Evolutionary conservation across 495 filamentous ascomycete genomes (phyloP).

Genomic region (Choiromyces venosus): DNA sequence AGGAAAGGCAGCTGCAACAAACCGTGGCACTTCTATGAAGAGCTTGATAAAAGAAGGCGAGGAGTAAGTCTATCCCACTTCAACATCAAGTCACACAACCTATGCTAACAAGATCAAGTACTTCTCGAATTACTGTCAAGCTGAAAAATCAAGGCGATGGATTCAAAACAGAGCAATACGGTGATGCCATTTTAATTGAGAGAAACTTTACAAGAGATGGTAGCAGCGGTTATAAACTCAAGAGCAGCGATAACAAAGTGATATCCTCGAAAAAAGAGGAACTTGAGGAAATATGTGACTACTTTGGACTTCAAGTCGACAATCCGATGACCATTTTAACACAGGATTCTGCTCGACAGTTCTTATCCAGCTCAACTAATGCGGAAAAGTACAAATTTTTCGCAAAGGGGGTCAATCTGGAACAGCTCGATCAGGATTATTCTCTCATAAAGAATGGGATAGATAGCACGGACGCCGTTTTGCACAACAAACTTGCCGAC

Average conservation of each 20-base stretch:
- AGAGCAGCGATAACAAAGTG: conserved; percentile 61
- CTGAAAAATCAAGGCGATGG: conserved; percentile 88
- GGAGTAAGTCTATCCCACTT: conserved; percentile 52
- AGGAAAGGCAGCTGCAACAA: conserved; percentile 90
- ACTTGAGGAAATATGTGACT: conserved; percentile 89
- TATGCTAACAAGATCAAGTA: conserved; percentile 35
- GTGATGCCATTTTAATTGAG: conserved; percentile 81
- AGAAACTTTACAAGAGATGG: conserved; percentile 77
- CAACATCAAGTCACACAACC: conserved; percentile 38
- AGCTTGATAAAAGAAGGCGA: conserved; percentile 86
- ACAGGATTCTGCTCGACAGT: conserved; percentile 90
- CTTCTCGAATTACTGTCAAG: conserved; percentile 61
- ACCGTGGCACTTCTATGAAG: conserved; percentile 85
- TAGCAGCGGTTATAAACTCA: conserved; percentile 78
- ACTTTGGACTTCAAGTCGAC: conserved; percentile 87
- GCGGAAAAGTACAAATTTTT: conserved; percentile 94
- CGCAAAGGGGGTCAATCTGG: conserved; percentile 87
- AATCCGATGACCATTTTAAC: conserved; percentile 98
- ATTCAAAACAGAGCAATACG: conserved; percentile 76
- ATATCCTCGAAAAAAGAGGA: conserved; percentile 79
- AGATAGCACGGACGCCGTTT: conserved; percentile 62
- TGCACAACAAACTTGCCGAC: conserved; percentile 47
- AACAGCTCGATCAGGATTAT: conserved; percentile 89
- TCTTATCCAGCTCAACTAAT: conserved; percentile 76
- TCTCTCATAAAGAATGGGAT: conserved; percentile 63